These are phyloP conservation scores for Venturia carpophila DNA, from an alignment of 2,329 filamentous ascomycete species.

Conservation along the genomic window DNA sequence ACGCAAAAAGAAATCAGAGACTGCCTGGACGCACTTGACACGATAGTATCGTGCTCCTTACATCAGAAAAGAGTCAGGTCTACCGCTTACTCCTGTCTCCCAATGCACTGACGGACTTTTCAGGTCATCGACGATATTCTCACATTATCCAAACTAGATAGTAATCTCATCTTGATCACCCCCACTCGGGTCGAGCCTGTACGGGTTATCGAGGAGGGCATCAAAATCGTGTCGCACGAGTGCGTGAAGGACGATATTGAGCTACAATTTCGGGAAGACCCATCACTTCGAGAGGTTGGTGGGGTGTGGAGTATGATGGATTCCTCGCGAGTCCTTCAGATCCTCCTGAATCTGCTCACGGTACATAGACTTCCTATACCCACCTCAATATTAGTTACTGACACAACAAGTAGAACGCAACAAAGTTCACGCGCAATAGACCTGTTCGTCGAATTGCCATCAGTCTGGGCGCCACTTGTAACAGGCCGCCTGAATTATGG, in stretches of 20 bases:
- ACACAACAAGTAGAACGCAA: not conserved
- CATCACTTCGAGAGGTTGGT: constrained; percentile 9
- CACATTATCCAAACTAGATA: constrained; percentile 16
- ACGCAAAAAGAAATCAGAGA: constrained; percentile 21
- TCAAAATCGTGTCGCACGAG: constrained; percentile 15
- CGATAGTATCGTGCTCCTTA: constrained; percentile 38
- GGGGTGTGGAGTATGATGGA: constrained; percentile 1
- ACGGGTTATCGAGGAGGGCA: not conserved
- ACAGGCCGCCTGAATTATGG: not conserved
- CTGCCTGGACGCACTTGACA: constrained; percentile 29
- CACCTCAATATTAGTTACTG: too few relatives aligned
- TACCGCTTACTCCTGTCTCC: not conserved
- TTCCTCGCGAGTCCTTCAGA: constrained; percentile 7
- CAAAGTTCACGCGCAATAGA: not conserved
- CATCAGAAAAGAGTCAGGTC: constrained; percentile 35
- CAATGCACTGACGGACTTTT: not conserved
- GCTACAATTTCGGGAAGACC: constrained; percentile 6
- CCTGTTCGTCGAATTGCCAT: not conserved
- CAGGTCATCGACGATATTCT: constrained; percentile 28
- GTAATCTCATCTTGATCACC: constrained; percentile 11
- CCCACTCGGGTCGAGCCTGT: constrained; percentile 7
- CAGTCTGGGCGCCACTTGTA: not conserved
- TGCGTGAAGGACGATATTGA: not conserved
- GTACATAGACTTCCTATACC: not conserved
- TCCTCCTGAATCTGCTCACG: not conserved